Percentiles rank a stretch among this genome's conserved stretches.
phyloP scores from a whole-genome alignment of 345 rosid species.

The Pelargonium nanum region DNA sequence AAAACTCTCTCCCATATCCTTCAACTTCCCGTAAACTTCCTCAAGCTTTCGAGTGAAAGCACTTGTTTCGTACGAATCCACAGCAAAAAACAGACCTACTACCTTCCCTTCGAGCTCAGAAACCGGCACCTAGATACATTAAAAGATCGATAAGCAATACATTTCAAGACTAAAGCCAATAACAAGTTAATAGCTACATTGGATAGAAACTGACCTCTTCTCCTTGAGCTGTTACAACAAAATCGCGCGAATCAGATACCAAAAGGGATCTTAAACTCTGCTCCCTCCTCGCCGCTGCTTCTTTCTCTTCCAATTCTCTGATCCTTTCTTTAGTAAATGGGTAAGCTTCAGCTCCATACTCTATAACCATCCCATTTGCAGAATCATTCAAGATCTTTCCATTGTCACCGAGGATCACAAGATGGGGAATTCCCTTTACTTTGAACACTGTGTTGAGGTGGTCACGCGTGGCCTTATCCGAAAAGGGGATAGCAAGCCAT shows the following conservation, averaged over 20 bases:
- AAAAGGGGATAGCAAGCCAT: constrained; percentile 76
- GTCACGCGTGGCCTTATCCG: constrained; percentile 43
- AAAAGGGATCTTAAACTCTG: constrained; percentile 53
- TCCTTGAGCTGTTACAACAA: constrained; percentile 41
- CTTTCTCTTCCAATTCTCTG: constrained; percentile 51
- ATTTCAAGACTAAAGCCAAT: constrained; percentile 1
- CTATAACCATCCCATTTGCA: constrained; percentile 42
- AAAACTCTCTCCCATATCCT: constrained; percentile 22
- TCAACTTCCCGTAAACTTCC: constrained; percentile 20
- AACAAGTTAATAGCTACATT: not conserved
- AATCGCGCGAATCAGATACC: constrained; percentile 43
- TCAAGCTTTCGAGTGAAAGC: constrained; percentile 19
- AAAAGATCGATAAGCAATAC: not conserved
- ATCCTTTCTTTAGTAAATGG: constrained; percentile 59
- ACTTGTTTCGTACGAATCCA: constrained; percentile 14
- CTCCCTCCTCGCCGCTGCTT: constrained; percentile 42
- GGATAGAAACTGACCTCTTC: constrained; percentile 27
- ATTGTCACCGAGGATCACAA: constrained; percentile 56
- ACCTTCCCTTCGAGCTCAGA: constrained; percentile 33
- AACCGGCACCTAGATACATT: constrained; percentile 18
- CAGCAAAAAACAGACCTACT: constrained; percentile 19
- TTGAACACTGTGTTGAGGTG: constrained; percentile 39
- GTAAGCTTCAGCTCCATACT: constrained; percentile 53
- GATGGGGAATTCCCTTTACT: constrained; percentile 60
- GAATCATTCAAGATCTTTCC: constrained; percentile 35